Base-by-base conservation (phyloP, 108 stramenopile genomes). In the Cylindrotheca closterium region DNA sequence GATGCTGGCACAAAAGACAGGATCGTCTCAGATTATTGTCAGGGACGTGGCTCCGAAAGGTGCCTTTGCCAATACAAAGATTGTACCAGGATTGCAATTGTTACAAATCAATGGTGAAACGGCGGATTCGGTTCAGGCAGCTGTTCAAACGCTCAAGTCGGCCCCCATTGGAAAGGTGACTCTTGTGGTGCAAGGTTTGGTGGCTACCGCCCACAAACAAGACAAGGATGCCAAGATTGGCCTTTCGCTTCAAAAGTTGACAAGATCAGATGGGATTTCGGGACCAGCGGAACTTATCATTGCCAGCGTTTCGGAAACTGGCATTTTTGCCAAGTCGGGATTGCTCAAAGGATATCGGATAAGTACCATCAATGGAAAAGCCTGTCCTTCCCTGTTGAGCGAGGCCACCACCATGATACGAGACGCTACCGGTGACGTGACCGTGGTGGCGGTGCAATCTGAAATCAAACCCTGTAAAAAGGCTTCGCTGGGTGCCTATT, bases 391-490 rank as follows among this genome's bases (percentile, higher is more conserved):
- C 10, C 27, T 10, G 0, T 47, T 30, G 25, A 30, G 23, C 1
- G 61, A 62, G 7, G 48, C 49, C 1, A 29, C n/a, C 5, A 10
- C 61, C 10, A 28, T 48, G 33, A 50, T 62, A n/a, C 12, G 18
- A n/a, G 1, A 49, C 48, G 8, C 47, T 1, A 27, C 30, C 0
- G 61, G 61, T 30, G 49, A 62, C 1, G 18, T 62, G 27, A 29
- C 25, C 1, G 30, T 62, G 1, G 61, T 62, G 17, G 58, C 58
- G 15, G 58, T 58, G 17, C 32, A 58, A 42, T 42, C 37, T 15
- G 37, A 42, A 42, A 42, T 42, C 37, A 10, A 10, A 42, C 37
- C 37, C 7, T 15, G 10, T 42, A 7, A 7, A 42, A 42, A 7
- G 10, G 10, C 10, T 10, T 10, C 7, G 10, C 15, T 42, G 15